Conservation (phyloP, 768 basidiomycete genomes). For the Tubosaeta sp. region DNA sequence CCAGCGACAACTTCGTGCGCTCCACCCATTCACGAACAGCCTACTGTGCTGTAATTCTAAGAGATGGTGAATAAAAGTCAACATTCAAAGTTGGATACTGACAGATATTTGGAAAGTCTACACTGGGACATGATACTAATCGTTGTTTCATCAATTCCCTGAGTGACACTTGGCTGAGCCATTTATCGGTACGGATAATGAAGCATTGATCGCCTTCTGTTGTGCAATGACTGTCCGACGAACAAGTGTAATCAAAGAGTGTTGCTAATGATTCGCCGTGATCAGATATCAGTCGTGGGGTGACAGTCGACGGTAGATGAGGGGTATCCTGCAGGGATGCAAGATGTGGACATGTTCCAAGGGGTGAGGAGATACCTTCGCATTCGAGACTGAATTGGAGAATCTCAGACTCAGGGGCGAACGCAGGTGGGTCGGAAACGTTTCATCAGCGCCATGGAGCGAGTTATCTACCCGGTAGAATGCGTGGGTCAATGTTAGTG, state of each 20-base stretch:
- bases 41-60: too few species aligned
- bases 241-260: background rate
- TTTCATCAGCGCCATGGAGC: conserved; percentile 22
- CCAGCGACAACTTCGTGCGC: background rate
- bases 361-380: conserved; percentile 10
- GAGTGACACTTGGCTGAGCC: too few species aligned
- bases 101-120: too few species aligned
- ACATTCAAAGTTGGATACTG: too few species aligned
- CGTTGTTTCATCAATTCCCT: too few species aligned
- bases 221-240: background rate
- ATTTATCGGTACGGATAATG: too few species aligned
- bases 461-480: conserved; percentile 8
- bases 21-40: too few species aligned
- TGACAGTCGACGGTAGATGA: conserved; percentile 7
- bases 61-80: too few species aligned
- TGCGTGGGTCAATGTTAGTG: conserved; percentile 10
- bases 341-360: conserved; percentile 13
- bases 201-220: too few species aligned
- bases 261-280: background rate
- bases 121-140: too few species aligned
- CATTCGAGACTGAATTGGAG: conserved; percentile 23
- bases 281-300: conserved; percentile 2
- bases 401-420: conserved; percentile 23
- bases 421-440: conserved; percentile 22
- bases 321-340: conserved; percentile 8